Base-by-base conservation (phyloP, 495 filamentous ascomycete species). In the Penicillium crystallinum region DNA sequence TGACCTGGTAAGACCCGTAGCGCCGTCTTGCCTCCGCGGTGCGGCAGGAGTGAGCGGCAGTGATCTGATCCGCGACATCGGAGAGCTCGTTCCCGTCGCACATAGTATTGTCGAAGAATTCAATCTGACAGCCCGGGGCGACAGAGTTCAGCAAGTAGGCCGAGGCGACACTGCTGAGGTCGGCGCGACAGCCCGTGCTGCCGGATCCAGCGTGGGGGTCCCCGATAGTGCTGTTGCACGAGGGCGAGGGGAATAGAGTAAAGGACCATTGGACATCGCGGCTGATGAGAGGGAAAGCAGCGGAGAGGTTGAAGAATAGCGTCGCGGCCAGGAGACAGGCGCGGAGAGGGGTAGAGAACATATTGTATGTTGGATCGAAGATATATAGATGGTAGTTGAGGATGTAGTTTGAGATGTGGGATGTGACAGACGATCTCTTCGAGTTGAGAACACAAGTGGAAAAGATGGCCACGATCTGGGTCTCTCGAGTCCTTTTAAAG, bases 51-150 rank as follows among this genome's bases (percentile, higher is more conserved):
- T 55, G 50, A 2, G 49, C 42, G 27, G 38, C 19, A n/a, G 27
- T 55, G 18, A 49, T 37, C 9, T 58, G 52, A 7, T 53, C 53
- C 0, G 58, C 53, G 11, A 64, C 17, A 35, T 56, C 61, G 4
- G 55, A 55, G 10, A 53, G 38, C 18, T 61, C 59, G 34, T 27
- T 49, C 27, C 36, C 29, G 19, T 66, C 63, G 53, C 63, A 66
- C 63, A 66, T 66, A 14, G 63, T 66, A 46, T 66, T 66, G 22
- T 66, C 63, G 33, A 53, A 66, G 34, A 64, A 64, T 37, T 66
- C 53, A 38, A 66, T 54, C 21, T 49, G 55, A 25, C 63, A 66
- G 21, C 60, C 57, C 1, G 54, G 52, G 5, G 52, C 39, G 14
- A 66, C 18, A 2, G 41, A 17, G 49, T 63, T 56, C 22, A 66